phyloP scores from a whole-genome alignment of 352 stramenopile species.

The Phytophthora meadii region DNA sequence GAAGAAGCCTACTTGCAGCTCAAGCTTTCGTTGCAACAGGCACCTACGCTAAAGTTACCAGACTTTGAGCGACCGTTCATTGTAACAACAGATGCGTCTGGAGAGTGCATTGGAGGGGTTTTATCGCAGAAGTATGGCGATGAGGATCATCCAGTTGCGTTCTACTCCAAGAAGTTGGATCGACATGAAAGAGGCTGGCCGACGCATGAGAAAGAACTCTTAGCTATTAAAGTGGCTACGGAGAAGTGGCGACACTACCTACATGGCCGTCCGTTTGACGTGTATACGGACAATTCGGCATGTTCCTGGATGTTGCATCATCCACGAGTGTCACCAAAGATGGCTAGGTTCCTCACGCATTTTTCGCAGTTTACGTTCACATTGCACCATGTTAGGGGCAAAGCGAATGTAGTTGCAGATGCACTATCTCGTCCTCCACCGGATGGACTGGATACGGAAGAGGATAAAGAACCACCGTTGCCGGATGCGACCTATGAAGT shows the following conservation, averaged over 20 bases:
- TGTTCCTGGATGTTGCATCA: slow-evolving; percentile 18
- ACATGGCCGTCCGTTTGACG: slow-evolving; percentile 12
- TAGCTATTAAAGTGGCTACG: slow-evolving; percentile 14
- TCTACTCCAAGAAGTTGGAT: slow-evolving; percentile 14
- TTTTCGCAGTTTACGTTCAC: slow-evolving; percentile 15
- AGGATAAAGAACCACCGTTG: slow-evolving; percentile 2
- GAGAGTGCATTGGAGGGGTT: slow-evolving; percentile 15
- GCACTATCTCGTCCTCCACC: slow-evolving; percentile 2
- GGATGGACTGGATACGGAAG: not conserved
- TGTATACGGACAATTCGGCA: slow-evolving; percentile 9
- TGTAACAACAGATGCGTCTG: slow-evolving; percentile 42
- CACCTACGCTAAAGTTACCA: slow-evolving; percentile 37
- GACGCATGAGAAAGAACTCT: slow-evolving; percentile 21
- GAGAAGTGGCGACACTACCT: slow-evolving; percentile 21
- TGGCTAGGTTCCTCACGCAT: slow-evolving; percentile 16
- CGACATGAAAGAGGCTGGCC: slow-evolving; percentile 17
- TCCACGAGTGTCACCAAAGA: slow-evolving; percentile 10
- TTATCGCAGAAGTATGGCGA: slow-evolving; percentile 8
- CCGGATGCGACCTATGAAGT: slow-evolving; percentile 1
- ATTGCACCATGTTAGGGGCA: slow-evolving; percentile 18
- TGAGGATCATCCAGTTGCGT: slow-evolving; percentile 25
- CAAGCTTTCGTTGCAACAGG: slow-evolving; percentile 33
- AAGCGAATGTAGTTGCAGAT: slow-evolving; percentile 8
- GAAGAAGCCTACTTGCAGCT: slow-evolving; percentile 3
- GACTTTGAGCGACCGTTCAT: slow-evolving; percentile 35